Evolutionary conservation across 495 filamentous ascomycete genomes (phyloP), one percentile per base, ranked within the genome.

Genomic region (Penicillium cinerascens): DNA sequence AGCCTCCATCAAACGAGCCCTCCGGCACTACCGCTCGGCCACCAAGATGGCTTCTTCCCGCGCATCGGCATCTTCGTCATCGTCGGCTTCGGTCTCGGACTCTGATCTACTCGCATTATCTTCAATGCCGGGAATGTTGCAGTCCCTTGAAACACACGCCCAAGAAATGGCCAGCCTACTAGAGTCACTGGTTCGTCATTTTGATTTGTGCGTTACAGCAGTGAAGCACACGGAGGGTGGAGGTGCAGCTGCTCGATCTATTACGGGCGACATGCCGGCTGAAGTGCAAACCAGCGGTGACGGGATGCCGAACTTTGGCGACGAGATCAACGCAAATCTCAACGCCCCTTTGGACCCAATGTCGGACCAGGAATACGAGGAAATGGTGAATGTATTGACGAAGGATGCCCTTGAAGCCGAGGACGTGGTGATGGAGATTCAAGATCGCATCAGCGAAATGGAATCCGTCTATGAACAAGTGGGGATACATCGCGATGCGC

Each of bases 201-300:
- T 95, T 59, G 93, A 98, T 68, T 83, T 95, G 49, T 98, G 93
- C 62, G 89, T 93, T 18, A 91, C 84, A 3, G 95, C 95, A 0
- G 85, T 97, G 25, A 88, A 90, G 56, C 87, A 92, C 52, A 96
- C 92, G 2, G 92, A 97, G 73, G 93, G 92, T 21, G 91, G 91
- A 11, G 83, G 81, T 18, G 86, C 86, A 16, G 90, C 89, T 6
- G 76, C 81, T 36, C 77, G 82, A 29, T 74, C 72, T 9, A 81
- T 85, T 47, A 76, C 77, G 11, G 79, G 78, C 3, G 79, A 86
- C 54, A 78, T 82, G 56, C 82, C 82, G 26, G 75, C 78, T 1
- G 82, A 78, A 7, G 79, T 88, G 6, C 78, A 79, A 15, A 78
- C 85, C 38, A 68, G 61, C 40, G 63, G 56, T 23, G 63, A 64